Evolutionary conservation across 257 asterid genomes (phyloP).

Genomic region (Solanum chmielewskii): DNA sequence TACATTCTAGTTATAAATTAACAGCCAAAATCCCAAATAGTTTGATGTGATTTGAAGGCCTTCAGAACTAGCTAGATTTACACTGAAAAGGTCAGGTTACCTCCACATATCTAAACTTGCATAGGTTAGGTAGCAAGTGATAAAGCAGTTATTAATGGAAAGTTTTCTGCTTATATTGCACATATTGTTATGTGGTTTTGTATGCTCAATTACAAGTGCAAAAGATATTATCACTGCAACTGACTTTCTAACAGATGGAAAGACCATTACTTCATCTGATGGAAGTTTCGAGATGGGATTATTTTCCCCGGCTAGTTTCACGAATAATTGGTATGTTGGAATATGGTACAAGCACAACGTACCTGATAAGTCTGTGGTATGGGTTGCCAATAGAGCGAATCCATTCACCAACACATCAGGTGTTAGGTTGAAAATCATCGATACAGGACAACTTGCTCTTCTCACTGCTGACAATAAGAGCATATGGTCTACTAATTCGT

Average conservation of each 20-base stretch:
- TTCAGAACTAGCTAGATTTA: neutral
- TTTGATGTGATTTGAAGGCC: neutral
- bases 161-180: neutral
- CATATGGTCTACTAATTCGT: constrained; percentile 9
- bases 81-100: neutral
- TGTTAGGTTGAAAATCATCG: neutral
- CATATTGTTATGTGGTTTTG: neutral
- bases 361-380: neutral
- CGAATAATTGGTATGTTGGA: neutral
- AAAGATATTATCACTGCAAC: neutral
- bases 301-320: neutral
- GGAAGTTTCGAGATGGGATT: neutral
- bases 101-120: neutral
- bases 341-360: neutral
- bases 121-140: neutral
- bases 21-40: neutral
- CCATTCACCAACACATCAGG: neutral
- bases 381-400: neutral
- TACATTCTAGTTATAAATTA: neutral
- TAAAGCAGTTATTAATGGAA: neutral
- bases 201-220: neutral
- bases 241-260: constrained; percentile 4
- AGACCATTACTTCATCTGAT: constrained; percentile 12
- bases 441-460: constrained; percentile 3
- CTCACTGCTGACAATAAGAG: neutral